A percentile compares a stretch with the other conserved stretches of the same genome.
phyloP scores from a whole-genome alignment of 2,329 filamentous ascomycete genomes.

The Neofusicoccum sp. region DNA sequence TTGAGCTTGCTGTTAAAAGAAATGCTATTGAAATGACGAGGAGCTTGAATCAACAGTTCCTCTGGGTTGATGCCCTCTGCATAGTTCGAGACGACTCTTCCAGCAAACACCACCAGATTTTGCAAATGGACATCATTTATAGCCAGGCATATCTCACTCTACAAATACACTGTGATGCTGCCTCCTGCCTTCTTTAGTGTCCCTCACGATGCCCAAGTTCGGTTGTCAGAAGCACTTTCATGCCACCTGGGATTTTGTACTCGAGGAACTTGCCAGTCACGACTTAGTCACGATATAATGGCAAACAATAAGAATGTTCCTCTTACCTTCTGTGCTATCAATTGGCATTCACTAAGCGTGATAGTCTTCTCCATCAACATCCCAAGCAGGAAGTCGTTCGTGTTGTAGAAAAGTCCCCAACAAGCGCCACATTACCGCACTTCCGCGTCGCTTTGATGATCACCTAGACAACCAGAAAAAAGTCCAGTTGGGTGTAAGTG shows the following conservation, averaged over 20 bases:
- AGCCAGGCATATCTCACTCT: conserved; percentile 7
- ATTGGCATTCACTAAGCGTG: conserved; percentile 15
- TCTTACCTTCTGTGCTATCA: conserved; percentile 19
- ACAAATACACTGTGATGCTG: too few relatives aligned
- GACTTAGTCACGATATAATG: conserved; percentile 27
- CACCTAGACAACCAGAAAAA: too few relatives aligned
- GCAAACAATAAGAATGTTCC: background rate
- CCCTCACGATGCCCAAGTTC: too few relatives aligned
- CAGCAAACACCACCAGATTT: conserved; percentile 2
- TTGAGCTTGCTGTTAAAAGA: too few relatives aligned
- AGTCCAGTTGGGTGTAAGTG: too few relatives aligned
- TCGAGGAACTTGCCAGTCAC: conserved; percentile 25
- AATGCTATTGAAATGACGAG: background rate
- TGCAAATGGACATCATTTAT: conserved; percentile 13
- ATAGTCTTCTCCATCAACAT: conserved; percentile 21
- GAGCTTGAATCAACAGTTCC: background rate
- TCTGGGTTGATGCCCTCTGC: conserved; percentile 15
- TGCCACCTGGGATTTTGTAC: conserved; percentile 30
- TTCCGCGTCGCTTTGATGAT: conserved; percentile 20
- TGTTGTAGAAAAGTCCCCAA: conserved; percentile 21
- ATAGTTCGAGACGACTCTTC: conserved; percentile 6
- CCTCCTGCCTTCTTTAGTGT: too few relatives aligned
- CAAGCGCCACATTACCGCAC: conserved; percentile 20
- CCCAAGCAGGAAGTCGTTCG: conserved; percentile 18
- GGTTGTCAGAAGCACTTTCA: conserved; percentile 32